phyloP scores from a whole-genome alignment of 495 filamentous ascomycete genomes.

The Penicillium macrosclerotiorum region DNA sequence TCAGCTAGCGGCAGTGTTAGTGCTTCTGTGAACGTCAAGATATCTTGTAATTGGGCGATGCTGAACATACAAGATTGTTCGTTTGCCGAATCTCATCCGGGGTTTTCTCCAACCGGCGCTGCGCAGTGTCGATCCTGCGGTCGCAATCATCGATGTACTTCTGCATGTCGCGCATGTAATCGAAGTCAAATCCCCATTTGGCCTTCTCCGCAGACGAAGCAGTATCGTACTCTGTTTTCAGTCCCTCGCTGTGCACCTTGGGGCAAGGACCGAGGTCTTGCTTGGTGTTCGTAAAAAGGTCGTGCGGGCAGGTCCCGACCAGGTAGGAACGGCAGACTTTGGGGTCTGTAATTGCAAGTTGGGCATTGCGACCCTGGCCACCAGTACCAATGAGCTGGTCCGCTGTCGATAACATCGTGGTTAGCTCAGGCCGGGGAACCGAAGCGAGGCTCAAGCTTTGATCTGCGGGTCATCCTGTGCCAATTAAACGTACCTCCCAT shows the following conservation, averaged over 20 bases:
- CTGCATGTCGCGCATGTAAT: conserved; percentile 93
- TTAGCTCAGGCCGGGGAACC: conserved; percentile 31
- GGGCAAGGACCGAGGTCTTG: conserved; percentile 92
- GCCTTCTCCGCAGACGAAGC: conserved; percentile 63
- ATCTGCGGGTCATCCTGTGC: not conserved
- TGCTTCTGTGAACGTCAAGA: too few relatives aligned
- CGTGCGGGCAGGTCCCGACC: conserved; percentile 92
- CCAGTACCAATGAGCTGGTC: conserved; percentile 82
- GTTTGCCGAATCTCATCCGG: conserved; percentile 97
- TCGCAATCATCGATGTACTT: conserved; percentile 97
- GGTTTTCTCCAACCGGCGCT: conserved; percentile 92
- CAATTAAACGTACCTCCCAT: conserved; percentile 53
- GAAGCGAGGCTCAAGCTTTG: conserved; percentile 5
- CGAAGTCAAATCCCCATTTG: conserved; percentile 88
- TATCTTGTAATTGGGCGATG: too few relatives aligned
- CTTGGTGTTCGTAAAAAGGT: conserved; percentile 99
- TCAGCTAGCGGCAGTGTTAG: conserved; percentile 50
- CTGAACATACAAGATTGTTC: conserved; percentile 64
- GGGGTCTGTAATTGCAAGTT: conserved; percentile 84
- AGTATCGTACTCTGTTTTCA: conserved; percentile 82
- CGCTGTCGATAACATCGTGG: conserved; percentile 31
- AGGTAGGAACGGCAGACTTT: conserved; percentile 96
- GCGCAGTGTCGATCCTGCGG: conserved; percentile 83
- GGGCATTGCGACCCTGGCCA: conserved; percentile 65
- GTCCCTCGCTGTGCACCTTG: conserved; percentile 82